Evolutionary conservation across 2,329 filamentous ascomycete species (phyloP).

Genomic region (Aciculosporium take): DNA sequence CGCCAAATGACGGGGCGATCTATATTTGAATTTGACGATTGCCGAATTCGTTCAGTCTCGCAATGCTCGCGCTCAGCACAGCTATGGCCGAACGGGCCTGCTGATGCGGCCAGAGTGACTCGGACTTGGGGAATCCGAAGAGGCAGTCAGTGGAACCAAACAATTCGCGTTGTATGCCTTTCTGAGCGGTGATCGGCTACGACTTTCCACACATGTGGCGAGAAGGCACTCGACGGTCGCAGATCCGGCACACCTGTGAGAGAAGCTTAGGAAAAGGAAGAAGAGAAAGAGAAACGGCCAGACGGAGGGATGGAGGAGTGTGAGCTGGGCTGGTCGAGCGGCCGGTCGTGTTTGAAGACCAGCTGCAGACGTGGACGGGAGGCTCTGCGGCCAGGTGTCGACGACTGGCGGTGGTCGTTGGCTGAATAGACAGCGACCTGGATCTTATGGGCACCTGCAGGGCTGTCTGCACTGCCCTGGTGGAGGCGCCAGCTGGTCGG

Average conservation of each 20-base stretch:
- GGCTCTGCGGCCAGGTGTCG: too few species aligned
- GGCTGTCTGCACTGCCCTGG: too few species aligned
- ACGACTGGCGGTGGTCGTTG: conserved; percentile 7
- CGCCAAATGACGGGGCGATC: not conserved
- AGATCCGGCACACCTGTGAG: conserved; percentile 10
- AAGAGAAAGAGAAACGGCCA: conserved; percentile 9
- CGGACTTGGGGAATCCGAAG: not conserved
- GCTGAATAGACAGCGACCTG: too few species aligned
- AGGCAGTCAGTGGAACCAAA: not conserved
- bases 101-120: not conserved
- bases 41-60: not conserved
- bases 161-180: not conserved
- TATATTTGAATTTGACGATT: not conserved
- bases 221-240: conserved; percentile 9
- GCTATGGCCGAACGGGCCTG: conserved; percentile 3
- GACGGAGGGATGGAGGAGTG: conserved; percentile 8
- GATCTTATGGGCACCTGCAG: too few species aligned
- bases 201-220: conserved; percentile 2
- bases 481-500: too few species aligned
- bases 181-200: conserved; percentile 1
- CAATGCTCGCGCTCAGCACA: conserved; percentile 11
- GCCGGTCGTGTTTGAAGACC: conserved; percentile 17
- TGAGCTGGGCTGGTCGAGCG: conserved; percentile 11
- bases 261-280: conserved; percentile 12
- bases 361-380: too few species aligned